Evolutionary conservation across 1,284 basidiomycete species (phyloP), one percentile per base, ranked within the genome.

Genomic region (Puccinia polysora): DNA sequence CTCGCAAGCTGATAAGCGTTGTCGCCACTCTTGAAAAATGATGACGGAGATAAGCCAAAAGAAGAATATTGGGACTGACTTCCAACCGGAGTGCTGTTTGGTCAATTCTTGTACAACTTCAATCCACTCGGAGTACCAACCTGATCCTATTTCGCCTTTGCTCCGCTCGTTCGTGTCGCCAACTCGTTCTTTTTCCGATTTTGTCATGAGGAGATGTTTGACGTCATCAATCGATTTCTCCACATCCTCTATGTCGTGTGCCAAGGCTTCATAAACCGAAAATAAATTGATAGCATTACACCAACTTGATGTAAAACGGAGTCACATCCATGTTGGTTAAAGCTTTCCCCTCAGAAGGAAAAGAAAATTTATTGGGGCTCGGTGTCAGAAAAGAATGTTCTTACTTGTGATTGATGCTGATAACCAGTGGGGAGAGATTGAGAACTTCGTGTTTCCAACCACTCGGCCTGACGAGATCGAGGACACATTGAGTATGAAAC

Each of bases 241-340:
- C 12, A 82, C 82, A 6, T 81, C 77, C 0, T 63, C 55, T 10
- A 83, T 80, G 23, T 82, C 80, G 0, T 73, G 40, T 0, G 76
- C 73, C 20, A 85, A 80, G 1, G 82, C 78, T 0, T 64, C 55
- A 77, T 83, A 85, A 63, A 84, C 80, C 6, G 76, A 76, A 0
- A 78, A 75, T 4, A 85, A 77, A 55, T 84, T 84, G 25, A 80
- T 78, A 0, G 82, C 78, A 70, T 84, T 82, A 75, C 82, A 81
- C 81, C 84, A 85, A 74, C 79, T 80, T 65, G n/a, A n/a, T n/a
- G n/a, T n/a, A n/a, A n/a, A n/a, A n/a, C n/a, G 77, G 76, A 50
- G 79, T 78, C 67, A 78, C 73, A 55, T 75, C 40, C 8, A 3
- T 34, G 45, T 18, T 71, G 65, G 4, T 12, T 25, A 20, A 7